These are phyloP conservation scores for Solanum chilense DNA, from an alignment of 257 asterid genomes.

Conservation along the genomic window DNA sequence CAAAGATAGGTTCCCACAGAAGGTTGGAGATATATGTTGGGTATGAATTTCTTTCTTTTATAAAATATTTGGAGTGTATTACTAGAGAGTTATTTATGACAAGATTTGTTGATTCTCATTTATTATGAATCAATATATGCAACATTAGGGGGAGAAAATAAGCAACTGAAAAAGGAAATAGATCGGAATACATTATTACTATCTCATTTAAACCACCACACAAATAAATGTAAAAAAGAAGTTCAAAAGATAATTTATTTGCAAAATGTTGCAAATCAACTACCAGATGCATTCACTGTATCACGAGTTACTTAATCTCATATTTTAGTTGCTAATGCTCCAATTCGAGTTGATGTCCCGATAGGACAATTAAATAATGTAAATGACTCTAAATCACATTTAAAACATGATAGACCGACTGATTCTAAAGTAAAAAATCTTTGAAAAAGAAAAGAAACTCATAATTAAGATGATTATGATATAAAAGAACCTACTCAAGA, in stretches of 20 bases:
- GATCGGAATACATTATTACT: too few species aligned
- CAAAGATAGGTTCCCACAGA: background rate
- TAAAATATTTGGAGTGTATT: too few species aligned
- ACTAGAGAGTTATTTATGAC: background rate
- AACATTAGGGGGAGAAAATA: background rate
- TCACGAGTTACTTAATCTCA: background rate
- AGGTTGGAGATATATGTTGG: background rate
- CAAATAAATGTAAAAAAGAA: background rate
- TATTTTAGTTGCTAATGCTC: too few species aligned
- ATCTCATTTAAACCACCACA: background rate
- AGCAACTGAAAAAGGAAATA: background rate
- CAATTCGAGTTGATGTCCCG: background rate
- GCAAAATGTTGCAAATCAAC: background rate
- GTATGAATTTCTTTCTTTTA: background rate
- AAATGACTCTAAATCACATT: background rate
- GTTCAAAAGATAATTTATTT: background rate
- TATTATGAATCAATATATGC: background rate
- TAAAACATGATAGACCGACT: background rate
- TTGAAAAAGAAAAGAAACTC: background rate
- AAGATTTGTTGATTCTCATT: background rate
- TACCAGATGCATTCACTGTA: background rate
- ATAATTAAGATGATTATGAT: too few species aligned
- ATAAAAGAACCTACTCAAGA: background rate
- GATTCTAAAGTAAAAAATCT: background rate
- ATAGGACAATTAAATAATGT: background rate